Evolutionary conservation across 768 basidiomycete genomes (phyloP).

Genomic region (Lentinula boryana): DNA sequence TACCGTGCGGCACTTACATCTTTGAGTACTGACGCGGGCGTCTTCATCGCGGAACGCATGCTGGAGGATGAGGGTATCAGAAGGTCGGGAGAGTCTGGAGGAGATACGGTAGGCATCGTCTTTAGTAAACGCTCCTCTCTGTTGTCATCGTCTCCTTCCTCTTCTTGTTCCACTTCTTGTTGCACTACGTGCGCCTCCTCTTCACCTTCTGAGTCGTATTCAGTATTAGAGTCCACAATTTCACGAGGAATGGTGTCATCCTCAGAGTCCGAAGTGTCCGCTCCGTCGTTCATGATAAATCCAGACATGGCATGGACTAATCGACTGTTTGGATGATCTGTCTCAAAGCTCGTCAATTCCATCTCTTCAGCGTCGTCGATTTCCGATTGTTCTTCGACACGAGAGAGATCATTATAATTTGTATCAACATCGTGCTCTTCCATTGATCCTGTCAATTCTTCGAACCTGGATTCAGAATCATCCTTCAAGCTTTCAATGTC

Average conservation of each 20-base stretch:
- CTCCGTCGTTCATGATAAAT: slow-evolving; percentile 25
- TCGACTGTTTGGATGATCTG: slow-evolving; percentile 46
- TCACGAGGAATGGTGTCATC: slow-evolving; percentile 31
- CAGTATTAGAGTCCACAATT: slow-evolving; percentile 19
- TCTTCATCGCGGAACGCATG: slow-evolving; percentile 39
- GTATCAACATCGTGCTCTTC: slow-evolving; percentile 5
- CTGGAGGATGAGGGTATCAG: slow-evolving; percentile 25
- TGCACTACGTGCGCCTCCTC: slow-evolving; percentile 14
- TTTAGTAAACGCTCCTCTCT: neutral
- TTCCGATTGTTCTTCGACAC: slow-evolving; percentile 42
- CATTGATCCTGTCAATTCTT: slow-evolving; percentile 14
- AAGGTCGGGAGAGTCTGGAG: neutral
- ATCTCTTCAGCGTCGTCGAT: slow-evolving; percentile 63
- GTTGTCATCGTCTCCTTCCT: neutral
- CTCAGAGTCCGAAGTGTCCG: slow-evolving; percentile 47
- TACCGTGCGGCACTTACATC: slow-evolving; percentile 40
- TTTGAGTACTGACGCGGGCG: slow-evolving; percentile 55
- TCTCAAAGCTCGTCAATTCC: slow-evolving; percentile 66
- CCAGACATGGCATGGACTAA: slow-evolving; percentile 48
- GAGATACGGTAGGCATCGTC: neutral
- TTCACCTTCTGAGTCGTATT: slow-evolving; percentile 35
- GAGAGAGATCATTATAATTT: slow-evolving; percentile 31
- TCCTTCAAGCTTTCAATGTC: slow-evolving; percentile 85
- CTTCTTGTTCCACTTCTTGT: neutral
- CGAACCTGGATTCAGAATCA: slow-evolving; percentile 36